These are phyloP conservation scores for Atkinsonella texensis DNA, from an alignment of 2,329 filamentous ascomycete genomes.

Conservation along the genomic window DNA sequence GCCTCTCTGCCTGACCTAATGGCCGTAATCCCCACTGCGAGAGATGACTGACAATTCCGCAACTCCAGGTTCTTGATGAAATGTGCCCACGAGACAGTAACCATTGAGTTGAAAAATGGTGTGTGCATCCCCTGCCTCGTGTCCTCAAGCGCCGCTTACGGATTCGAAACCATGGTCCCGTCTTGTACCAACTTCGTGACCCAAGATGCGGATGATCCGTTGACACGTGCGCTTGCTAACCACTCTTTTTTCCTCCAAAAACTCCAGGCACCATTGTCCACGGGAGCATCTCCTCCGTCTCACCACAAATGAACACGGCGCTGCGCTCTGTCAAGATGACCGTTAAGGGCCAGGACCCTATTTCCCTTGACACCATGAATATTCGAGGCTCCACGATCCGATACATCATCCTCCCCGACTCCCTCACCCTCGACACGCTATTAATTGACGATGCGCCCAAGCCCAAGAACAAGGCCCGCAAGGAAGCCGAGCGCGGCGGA, in stretches of 20 bases:
- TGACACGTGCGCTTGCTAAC: not conserved
- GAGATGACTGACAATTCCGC: conserved; percentile 4
- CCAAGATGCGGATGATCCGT: not conserved
- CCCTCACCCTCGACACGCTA: conserved; percentile 84
- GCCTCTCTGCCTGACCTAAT: not conserved
- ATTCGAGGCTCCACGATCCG: conserved; percentile 92
- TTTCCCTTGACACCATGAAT: conserved; percentile 89
- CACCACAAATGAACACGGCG: conserved; percentile 96
- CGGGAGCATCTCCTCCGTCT: conserved; percentile 92
- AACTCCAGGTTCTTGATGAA: conserved; percentile 87
- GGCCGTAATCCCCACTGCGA: conserved; percentile 7
- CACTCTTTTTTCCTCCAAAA: not conserved
- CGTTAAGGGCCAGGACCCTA: conserved; percentile 70
- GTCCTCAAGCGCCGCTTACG: not conserved
- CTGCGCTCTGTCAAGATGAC: conserved; percentile 97
- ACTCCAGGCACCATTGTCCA: conserved; percentile 77
- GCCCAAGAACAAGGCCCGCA: conserved; percentile 98
- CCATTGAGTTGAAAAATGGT: conserved; percentile 98
- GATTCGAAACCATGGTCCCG: not conserved
- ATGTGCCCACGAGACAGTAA: conserved; percentile 96
- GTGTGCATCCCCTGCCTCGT: conserved; percentile 12
- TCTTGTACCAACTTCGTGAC: not conserved
- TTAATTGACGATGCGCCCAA: conserved; percentile 95
- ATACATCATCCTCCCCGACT: conserved; percentile 94
- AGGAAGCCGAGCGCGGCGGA: conserved; percentile 59